These are phyloP conservation scores for Lagerstroemia speciosa DNA, from an alignment of 345 rosid species.

Conservation along the genomic window DNA sequence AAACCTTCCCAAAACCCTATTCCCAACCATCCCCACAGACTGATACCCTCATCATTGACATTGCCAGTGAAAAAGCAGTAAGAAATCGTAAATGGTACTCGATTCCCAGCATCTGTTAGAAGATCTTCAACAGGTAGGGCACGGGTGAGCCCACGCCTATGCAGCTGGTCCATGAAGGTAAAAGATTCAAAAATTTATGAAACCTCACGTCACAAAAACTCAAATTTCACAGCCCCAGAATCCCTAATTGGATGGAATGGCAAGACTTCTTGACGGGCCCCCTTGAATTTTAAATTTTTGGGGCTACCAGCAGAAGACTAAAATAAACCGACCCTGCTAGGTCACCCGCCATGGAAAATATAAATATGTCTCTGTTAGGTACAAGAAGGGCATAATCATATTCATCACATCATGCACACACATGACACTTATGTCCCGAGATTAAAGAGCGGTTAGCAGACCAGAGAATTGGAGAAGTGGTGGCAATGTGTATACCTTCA, in stretches of 20 bases:
- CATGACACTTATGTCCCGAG: neutral
- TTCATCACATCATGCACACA: neutral
- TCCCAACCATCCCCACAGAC: neutral
- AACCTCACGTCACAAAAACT: constrained; percentile 6
- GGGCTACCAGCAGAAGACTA: neutral
- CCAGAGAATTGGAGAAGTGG: constrained; percentile 6
- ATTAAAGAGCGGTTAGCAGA: neutral
- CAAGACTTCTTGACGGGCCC: constrained; percentile 2
- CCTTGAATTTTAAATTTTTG: neutral
- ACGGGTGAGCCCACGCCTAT: constrained; percentile 6
- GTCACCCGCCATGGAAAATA: constrained; percentile 5
- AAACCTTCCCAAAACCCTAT: constrained; percentile 9
- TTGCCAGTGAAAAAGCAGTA: neutral
- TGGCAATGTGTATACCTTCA: constrained; percentile 24
- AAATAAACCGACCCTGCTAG: neutral
- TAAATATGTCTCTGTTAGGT: constrained; percentile 5
- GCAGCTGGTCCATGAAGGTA: constrained; percentile 7
- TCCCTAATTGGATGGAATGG: constrained; percentile 7
- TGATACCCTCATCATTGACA: neutral
- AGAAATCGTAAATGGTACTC: neutral
- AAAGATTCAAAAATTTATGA: constrained; percentile 11
- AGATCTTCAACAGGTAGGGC: constrained; percentile 7
- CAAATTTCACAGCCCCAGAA: constrained; percentile 4
- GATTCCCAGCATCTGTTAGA: constrained; percentile 7
- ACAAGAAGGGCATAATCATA: constrained; percentile 1